phyloP scores from a whole-genome alignment of 257 asterid genomes.

The Nicotiana noctiflora region DNA sequence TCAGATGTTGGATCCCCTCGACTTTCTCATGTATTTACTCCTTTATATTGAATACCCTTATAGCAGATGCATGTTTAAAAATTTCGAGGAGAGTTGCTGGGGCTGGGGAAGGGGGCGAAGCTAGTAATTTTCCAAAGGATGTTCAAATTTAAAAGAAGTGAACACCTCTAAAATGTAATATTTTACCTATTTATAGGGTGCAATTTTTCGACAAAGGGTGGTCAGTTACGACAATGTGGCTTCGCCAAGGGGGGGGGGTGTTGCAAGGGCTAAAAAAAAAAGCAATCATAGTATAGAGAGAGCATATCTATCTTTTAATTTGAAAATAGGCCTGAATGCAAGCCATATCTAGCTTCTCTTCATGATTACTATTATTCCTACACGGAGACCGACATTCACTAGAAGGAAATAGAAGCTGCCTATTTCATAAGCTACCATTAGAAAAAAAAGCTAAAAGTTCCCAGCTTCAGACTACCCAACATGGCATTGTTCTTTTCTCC shows the following conservation, averaged over 20 bases:
- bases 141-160: too few species aligned
- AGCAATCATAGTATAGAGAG: neutral
- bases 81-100: neutral
- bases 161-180: too few species aligned
- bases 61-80: neutral
- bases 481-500: neutral
- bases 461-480: slow-evolving; percentile 1
- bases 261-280: neutral
- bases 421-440: neutral
- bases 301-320: neutral
- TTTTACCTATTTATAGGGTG: too few species aligned
- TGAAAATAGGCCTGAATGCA: neutral
- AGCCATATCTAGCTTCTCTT: neutral
- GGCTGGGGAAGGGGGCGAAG: neutral
- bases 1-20: too few species aligned
- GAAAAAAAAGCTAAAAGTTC: neutral
- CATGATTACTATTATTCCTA: neutral
- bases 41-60: too few species aligned
- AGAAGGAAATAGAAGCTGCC: neutral
- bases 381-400: neutral
- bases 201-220: too few species aligned
- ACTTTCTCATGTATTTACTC: too few species aligned
- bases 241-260: too few species aligned
- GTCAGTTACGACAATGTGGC: too few species aligned
- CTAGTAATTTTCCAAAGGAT: too few species aligned